Conservation (phyloP, 1,284 basidiomycete genomes). For the Testicularia cyperi region DNA sequence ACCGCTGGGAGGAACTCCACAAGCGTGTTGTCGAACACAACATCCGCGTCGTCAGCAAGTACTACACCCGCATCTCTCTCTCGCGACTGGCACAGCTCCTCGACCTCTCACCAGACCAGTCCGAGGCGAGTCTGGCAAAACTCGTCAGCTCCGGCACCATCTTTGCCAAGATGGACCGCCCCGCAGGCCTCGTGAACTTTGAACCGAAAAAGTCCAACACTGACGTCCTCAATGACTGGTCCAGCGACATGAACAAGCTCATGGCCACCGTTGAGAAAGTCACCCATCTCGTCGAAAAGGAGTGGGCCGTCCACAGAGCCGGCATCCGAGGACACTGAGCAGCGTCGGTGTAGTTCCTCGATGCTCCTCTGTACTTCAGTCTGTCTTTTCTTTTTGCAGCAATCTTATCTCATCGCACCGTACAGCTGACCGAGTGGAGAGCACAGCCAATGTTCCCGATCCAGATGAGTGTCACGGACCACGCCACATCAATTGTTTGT, state of each 20-base stretch:
- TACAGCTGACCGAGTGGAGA: too few relatives aligned
- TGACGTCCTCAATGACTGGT: slow-evolving; percentile 87
- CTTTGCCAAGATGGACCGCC: slow-evolving; percentile 91
- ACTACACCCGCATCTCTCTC: slow-evolving; percentile 91
- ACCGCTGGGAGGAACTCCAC: slow-evolving; percentile 93
- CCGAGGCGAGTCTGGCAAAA: slow-evolving; percentile 83
- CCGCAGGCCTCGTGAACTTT: slow-evolving; percentile 84
- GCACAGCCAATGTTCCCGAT: too few relatives aligned
- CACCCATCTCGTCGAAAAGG: slow-evolving; percentile 56
- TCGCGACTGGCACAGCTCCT: slow-evolving; percentile 80
- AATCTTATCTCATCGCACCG: too few relatives aligned
- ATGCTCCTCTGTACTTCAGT: too few relatives aligned
- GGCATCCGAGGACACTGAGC: slow-evolving; percentile 36
- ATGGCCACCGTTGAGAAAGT: slow-evolving; percentile 59
- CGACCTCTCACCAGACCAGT: slow-evolving; percentile 77
- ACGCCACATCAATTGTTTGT: too few relatives aligned
- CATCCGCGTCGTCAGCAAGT: slow-evolving; percentile 87
- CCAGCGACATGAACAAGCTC: slow-evolving; percentile 87
- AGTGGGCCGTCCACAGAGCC: slow-evolving; percentile 56
- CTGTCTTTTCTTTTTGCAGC: too few relatives aligned
- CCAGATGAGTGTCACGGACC: too few relatives aligned
- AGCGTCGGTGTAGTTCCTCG: too few relatives aligned
- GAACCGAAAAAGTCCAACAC: slow-evolving; percentile 43
- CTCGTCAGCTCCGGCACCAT: slow-evolving; percentile 82
- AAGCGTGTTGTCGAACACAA: slow-evolving; percentile 97